Conservation (phyloP, 2,329 filamentous ascomycete species). For the Ceratocystis lukuohia region DNA sequence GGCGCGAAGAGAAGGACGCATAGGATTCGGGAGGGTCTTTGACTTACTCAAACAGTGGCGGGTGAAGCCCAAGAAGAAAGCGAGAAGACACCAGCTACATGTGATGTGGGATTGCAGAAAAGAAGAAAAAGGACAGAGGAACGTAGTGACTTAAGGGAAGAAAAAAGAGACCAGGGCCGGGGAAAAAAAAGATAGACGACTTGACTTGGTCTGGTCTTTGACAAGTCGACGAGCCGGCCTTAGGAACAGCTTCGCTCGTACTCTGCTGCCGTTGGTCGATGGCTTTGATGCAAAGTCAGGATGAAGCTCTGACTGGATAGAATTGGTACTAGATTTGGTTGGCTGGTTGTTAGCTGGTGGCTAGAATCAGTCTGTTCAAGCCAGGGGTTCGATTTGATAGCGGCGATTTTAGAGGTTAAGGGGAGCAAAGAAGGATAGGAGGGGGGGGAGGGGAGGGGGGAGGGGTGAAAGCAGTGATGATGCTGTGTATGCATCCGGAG, state of each 20-base stretch:
- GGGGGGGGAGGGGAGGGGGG: not conserved
- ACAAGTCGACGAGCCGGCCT: not conserved
- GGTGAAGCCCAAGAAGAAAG: conserved; percentile 5
- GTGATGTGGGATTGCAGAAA: not conserved
- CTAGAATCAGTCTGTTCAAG: not conserved
- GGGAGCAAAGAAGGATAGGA: not conserved
- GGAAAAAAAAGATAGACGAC: not conserved
- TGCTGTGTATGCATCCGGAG: not conserved
- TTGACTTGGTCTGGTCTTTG: not conserved
- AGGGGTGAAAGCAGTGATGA: not conserved
- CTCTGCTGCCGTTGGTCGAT: not conserved
- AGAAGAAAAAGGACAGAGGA: not conserved
- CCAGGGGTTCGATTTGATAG: conserved; percentile 5
- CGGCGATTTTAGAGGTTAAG: not conserved
- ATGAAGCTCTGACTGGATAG: not conserved
- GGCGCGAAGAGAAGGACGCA: not conserved
- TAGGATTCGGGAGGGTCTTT: not conserved
- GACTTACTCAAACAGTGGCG: conserved; percentile 6
- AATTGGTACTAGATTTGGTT: not conserved
- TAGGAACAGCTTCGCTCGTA: not conserved
- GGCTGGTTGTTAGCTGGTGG: not conserved
- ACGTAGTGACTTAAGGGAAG: not conserved
- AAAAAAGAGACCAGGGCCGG: not conserved
- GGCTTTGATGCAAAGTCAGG: not conserved
- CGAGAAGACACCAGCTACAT: not conserved